phyloP scores from a whole-genome alignment of 2,329 filamentous ascomycete species.

The Fusarium sp. region DNA sequence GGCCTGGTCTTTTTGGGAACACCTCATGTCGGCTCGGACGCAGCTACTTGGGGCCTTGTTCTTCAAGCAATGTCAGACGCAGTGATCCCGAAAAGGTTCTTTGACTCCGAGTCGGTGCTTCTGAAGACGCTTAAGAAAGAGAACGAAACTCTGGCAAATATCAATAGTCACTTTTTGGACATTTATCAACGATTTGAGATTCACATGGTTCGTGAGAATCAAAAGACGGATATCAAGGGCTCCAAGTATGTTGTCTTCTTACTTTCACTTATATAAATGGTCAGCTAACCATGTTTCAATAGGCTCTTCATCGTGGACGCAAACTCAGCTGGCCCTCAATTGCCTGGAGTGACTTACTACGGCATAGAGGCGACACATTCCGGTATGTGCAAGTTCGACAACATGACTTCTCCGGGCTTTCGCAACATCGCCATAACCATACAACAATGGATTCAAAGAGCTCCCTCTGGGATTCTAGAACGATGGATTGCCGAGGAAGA shows the following conservation, averaged over 20 bases:
- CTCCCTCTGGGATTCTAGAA: conserved; percentile 66
- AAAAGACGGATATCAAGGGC: conserved; percentile 77
- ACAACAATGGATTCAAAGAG: conserved; percentile 67
- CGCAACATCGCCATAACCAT: conserved; percentile 65
- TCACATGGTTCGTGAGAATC: conserved; percentile 83
- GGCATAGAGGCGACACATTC: conserved; percentile 82
- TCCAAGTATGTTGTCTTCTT: conserved; percentile 60
- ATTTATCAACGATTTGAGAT: conserved; percentile 80
- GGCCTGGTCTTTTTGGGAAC: conserved; percentile 84
- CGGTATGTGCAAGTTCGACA: conserved; percentile 80
- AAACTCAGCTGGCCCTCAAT: conserved; percentile 76
- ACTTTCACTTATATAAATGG: not conserved
- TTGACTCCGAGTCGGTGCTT: conserved; percentile 77
- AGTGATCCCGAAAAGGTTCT: conserved; percentile 74
- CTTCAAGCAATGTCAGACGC: conserved; percentile 78
- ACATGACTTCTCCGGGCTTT: conserved; percentile 76
- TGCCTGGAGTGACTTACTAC: conserved; percentile 79
- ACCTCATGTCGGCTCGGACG: conserved; percentile 78
- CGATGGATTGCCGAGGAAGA: conserved; percentile 75
- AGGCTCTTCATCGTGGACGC: conserved; percentile 77
- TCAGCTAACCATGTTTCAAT: conserved; percentile 10
- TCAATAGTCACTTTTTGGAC: conserved; percentile 80
- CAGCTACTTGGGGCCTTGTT: conserved; percentile 77
- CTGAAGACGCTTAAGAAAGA: conserved; percentile 80
- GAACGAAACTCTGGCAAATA: conserved; percentile 81